Evolutionary conservation across 371 early-diverging fungal genomes (phyloP), one percentile per base, ranked within the genome.

Genomic region (Mucor piriformis): DNA sequence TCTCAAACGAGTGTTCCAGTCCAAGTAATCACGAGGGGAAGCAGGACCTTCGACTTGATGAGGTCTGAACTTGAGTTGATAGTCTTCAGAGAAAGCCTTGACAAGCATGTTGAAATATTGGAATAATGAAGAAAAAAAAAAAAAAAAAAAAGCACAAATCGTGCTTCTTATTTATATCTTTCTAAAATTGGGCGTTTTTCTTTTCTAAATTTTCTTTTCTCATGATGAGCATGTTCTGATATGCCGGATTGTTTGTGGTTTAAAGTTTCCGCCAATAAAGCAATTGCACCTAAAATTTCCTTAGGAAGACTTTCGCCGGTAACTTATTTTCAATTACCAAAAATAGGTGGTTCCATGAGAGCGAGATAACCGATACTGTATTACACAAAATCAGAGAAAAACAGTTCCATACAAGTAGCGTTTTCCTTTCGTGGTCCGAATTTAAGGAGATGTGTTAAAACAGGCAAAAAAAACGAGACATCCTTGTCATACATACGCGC

Each of bases 11-110:
- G 44, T 25, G 42, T 32, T 61, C 69, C 69, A 69, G 37, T 69
- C 64, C 53, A 64, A 43, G 29, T 64, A 64, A 1, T 69, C 69
- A 44, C 61, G 52, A 29, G 69, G 69, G 42, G 69, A 64, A 18
- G 65, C 21, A 54, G 69, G 69, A 18, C 69, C 69, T 47, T 69
- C 69, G 3, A 69, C 48, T 50, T 69, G 59, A 37, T 57, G 44
- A 29, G 54, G 34, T 35, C 35, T 64, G 34, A 69, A 54, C 34
- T 64, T 69, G 62, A 69, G 69, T 46, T 61, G 33, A 27, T 61
- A 61, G 24, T 69, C 59, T 58, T 61, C 65, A 49, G 61, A 44
- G 34, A 54, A 69, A 54, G 69, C 58, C 47, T 69, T 69, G 51
- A 69, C 64, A 27, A 64, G 65, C 69, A 69, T 69, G 4, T 47